Percentiles rank a stretch among this genome's conserved stretches.
phyloP scores from a whole-genome alignment of 495 filamentous ascomycete species.

The Xylaria venustula region DNA sequence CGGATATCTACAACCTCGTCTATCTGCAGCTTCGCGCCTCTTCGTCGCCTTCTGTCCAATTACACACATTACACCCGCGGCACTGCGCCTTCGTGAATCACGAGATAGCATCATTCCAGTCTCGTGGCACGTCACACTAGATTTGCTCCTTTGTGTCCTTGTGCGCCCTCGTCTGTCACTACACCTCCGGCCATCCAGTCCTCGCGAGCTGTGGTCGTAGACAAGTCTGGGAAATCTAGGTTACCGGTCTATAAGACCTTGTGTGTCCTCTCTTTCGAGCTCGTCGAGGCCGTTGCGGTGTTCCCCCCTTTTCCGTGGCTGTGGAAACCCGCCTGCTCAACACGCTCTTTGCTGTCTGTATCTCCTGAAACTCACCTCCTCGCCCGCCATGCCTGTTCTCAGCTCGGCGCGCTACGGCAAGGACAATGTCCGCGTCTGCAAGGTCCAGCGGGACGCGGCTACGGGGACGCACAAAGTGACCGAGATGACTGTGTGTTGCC shows the following conservation, averaged over 20 bases:
- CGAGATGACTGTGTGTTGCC: slow-evolving; percentile 90
- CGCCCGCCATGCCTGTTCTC: slow-evolving; percentile 53
- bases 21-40: neutral
- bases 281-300: neutral
- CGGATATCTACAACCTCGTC: neutral
- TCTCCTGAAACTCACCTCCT: neutral
- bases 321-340: neutral
- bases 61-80: neutral
- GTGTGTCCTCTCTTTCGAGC: neutral
- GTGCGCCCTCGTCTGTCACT: neutral
- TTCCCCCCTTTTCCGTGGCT: neutral
- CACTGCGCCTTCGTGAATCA: neutral
- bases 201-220: neutral
- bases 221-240: no score
- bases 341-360: neutral
- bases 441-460: slow-evolving; percentile 76
- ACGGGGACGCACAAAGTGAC: slow-evolving; percentile 79
- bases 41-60: neutral
- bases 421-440: slow-evolving; percentile 98
- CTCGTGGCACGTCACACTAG: slow-evolving; percentile 11
- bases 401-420: slow-evolving; percentile 84
- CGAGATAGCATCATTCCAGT: neutral
- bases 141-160: neutral
- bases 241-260: slow-evolving; percentile 9
- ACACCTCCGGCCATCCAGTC: neutral